Conservation (phyloP, 371 early-diverging fungal species). For the Mucor irregularis region DNA sequence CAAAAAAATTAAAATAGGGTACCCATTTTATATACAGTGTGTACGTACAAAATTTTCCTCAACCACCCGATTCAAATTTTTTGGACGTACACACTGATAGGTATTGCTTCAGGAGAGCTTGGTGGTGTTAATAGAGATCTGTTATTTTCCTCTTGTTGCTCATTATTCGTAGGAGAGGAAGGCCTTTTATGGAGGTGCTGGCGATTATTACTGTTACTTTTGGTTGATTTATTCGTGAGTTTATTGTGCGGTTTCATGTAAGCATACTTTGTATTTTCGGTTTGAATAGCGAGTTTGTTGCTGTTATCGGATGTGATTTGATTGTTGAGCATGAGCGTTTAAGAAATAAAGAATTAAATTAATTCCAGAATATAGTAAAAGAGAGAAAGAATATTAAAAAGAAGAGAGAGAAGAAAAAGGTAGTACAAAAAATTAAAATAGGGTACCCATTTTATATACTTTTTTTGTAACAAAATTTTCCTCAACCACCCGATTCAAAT, state of each 20-base stretch:
- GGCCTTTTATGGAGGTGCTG: too few relatives aligned
- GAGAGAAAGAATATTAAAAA: neutral
- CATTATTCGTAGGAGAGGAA: too few relatives aligned
- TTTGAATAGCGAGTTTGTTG: neutral
- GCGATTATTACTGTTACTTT: neutral
- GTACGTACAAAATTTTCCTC: too few relatives aligned
- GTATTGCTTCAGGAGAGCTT: conserved; percentile 6
- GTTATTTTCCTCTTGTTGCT: too few relatives aligned
- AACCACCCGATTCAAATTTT: neutral
- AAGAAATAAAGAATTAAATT: too few relatives aligned
- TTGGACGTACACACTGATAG: conserved; percentile 7
- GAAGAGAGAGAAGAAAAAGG: neutral
- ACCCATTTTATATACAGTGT: neutral
- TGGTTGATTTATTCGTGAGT: neutral
- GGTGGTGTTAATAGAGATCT: conserved; percentile 6
- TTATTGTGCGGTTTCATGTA: neutral
- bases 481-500: neutral
- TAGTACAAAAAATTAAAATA: neutral
- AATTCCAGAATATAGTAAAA: neutral
- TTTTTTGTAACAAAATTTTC: neutral
- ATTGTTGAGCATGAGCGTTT: conserved; percentile 8
- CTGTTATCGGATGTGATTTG: conserved; percentile 6
- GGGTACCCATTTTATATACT: neutral
- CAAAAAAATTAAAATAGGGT: neutral
- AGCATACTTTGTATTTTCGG: neutral